These are phyloP conservation scores for Neofusicoccum sp. DNA, from an alignment of 2,329 filamentous ascomycete genomes.

Conservation along the genomic window DNA sequence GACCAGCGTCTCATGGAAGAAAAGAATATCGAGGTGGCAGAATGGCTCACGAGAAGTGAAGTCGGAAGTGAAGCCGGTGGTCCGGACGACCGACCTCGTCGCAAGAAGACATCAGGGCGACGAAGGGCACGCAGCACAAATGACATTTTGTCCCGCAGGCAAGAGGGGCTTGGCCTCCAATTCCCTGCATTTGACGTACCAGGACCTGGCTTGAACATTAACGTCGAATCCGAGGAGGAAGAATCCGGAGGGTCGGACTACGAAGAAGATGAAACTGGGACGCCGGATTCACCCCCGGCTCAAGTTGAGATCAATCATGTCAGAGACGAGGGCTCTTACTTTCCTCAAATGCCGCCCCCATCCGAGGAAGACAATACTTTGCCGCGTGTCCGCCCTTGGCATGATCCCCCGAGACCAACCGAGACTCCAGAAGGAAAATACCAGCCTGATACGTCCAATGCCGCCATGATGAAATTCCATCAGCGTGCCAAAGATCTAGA, in stretches of 20 bases:
- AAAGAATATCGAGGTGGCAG: conserved; percentile 53
- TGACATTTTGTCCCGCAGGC: conserved; percentile 26
- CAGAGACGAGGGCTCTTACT: conserved; percentile 28
- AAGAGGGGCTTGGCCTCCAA: conserved; percentile 31
- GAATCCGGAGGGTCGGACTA: conserved; percentile 32
- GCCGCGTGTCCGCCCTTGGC: conserved; percentile 45
- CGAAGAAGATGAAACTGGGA: conserved; percentile 21
- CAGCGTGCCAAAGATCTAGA: conserved; percentile 53
- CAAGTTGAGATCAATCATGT: conserved; percentile 12
- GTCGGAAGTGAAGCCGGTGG: conserved; percentile 2
- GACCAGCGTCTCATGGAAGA: conserved; percentile 47
- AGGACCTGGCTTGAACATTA: conserved; percentile 49
- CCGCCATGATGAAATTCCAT: conserved; percentile 54
- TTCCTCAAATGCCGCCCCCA: conserved; percentile 21
- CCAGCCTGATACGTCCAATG: conserved; percentile 54
- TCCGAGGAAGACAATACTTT: neutral
- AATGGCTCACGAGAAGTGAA: conserved; percentile 50
- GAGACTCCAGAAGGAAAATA: conserved; percentile 32
- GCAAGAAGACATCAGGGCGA: conserved; percentile 22
- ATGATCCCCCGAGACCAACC: conserved; percentile 42
- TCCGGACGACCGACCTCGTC: neutral
- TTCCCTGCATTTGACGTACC: conserved; percentile 41
- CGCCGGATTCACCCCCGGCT: conserved; percentile 36
- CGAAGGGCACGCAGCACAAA: conserved; percentile 50
- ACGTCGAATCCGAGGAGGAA: conserved; percentile 38